Percentiles rank a stretch among this genome's conserved stretches.
Conservation (phyloP, 1,284 basidiomycete genomes). For the Crucibulum parvulum region DNA sequence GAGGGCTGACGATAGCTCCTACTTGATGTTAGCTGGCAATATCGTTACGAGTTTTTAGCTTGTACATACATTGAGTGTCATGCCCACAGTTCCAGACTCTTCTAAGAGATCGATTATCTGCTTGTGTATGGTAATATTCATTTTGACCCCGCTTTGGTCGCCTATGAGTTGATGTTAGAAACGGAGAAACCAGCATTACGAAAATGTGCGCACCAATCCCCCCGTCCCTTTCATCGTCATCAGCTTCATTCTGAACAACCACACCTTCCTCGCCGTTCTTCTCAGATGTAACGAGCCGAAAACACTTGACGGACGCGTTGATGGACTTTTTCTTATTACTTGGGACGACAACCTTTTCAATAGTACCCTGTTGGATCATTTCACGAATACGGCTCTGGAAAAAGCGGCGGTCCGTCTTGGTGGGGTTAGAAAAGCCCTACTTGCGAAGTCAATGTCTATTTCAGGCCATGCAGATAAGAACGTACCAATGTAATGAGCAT, state of each 20-base stretch:
- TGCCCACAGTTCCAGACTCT: constrained; percentile 66
- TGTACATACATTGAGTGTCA: constrained; percentile 69
- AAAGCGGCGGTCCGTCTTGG: constrained; percentile 77
- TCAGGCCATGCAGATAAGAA: constrained; percentile 6
- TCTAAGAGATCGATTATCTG: constrained; percentile 78
- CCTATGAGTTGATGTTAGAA: constrained; percentile 13
- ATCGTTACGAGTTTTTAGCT: not conserved
- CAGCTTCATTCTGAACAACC: constrained; percentile 42
- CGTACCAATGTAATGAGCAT: constrained; percentile 73
- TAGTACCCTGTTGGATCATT: constrained; percentile 69
- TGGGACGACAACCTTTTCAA: constrained; percentile 77
- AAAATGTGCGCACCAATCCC: constrained; percentile 7
- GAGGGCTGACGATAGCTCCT: constrained; percentile 74
- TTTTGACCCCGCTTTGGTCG: constrained; percentile 52
- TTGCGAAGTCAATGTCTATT: not conserved
- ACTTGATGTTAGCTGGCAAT: not conserved
- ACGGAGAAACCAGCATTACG: constrained; percentile 10
- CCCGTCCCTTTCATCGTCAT: constrained; percentile 46
- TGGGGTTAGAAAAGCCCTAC: constrained; percentile 77
- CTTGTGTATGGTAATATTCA: constrained; percentile 72
- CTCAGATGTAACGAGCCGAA: constrained; percentile 58
- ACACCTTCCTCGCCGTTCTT: constrained; percentile 38
- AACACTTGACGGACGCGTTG: constrained; percentile 61
- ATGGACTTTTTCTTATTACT: constrained; percentile 52
- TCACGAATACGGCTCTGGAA: constrained; percentile 76